These are phyloP conservation scores for Penicillium argentinense DNA, from an alignment of 495 filamentous ascomycete species.

Conservation along the genomic window DNA sequence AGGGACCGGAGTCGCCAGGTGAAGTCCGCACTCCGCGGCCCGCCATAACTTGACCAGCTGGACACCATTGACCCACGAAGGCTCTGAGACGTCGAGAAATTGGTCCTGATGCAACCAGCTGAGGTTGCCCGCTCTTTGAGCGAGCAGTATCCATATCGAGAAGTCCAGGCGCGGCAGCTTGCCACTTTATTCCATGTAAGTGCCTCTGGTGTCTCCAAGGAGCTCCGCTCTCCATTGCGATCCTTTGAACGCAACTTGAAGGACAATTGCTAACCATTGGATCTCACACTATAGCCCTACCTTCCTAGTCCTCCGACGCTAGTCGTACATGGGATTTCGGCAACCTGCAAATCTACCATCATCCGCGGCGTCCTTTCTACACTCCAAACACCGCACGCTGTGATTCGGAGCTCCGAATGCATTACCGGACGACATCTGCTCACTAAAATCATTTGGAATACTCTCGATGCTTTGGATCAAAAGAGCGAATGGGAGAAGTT, in stretches of 20 bases:
- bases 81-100: not conserved
- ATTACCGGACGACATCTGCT: constrained; percentile 88
- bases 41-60: not conserved
- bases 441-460: constrained; percentile 53
- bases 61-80: not conserved
- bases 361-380: constrained; percentile 59
- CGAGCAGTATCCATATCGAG: constrained; percentile 62
- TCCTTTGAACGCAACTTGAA: not conserved
- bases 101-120: constrained; percentile 32
- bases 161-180: constrained; percentile 62
- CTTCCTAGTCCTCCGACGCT: constrained; percentile 56
- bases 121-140: constrained; percentile 42
- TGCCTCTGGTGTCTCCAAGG: constrained; percentile 5
- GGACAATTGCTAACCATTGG: constrained; percentile 14
- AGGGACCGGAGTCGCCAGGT: constrained; percentile 3
- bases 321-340: constrained; percentile 80
- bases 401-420: constrained; percentile 80
- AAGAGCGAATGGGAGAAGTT: constrained; percentile 39
- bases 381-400: constrained; percentile 58
- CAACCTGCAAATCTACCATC: constrained; percentile 86
- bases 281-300: constrained; percentile 28
- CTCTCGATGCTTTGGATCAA: constrained; percentile 37
- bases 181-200: constrained; percentile 61
- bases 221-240: not conserved
- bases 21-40: not conserved